phyloP scores from a whole-genome alignment of 768 basidiomycete species.

The Rhodotorula taiwanensis region DNA sequence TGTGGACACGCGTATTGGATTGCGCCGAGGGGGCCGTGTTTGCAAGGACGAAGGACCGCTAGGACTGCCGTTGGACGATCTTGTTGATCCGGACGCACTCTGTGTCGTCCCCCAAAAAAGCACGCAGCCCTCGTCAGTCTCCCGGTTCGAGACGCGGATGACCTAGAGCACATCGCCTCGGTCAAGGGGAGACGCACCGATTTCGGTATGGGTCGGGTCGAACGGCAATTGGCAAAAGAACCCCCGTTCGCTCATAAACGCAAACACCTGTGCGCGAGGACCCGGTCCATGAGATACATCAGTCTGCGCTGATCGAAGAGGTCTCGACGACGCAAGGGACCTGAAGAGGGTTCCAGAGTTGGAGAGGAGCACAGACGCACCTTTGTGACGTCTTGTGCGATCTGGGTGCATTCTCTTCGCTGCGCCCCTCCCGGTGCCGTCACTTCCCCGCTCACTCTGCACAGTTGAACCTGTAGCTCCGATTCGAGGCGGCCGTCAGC shows the following conservation, averaged over 20 bases:
- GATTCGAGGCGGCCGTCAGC: too few relatives aligned
- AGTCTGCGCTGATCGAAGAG: too few relatives aligned
- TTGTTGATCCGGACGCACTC: conserved; percentile 31
- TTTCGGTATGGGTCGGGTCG: conserved; percentile 31
- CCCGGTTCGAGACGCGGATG: neutral
- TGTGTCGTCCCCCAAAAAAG: neutral
- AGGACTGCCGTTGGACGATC: conserved; percentile 23
- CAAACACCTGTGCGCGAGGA: conserved; percentile 18
- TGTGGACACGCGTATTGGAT: too few relatives aligned
- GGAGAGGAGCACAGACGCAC: neutral
- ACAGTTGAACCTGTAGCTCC: conserved; percentile 14
- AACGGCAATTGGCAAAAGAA: conserved; percentile 35
- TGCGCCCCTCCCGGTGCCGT: neutral
- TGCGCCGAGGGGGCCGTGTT: too few relatives aligned
- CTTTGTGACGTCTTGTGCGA: conserved; percentile 27
- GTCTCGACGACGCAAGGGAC: neutral
- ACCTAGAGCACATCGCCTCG: neutral
- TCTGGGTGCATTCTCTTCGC: conserved; percentile 4
- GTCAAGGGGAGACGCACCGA: conserved; percentile 15
- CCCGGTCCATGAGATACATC: too few relatives aligned
- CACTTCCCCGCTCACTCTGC: neutral
- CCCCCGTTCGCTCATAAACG: conserved; percentile 23
- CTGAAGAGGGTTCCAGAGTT: too few relatives aligned
- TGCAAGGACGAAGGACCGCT: neutral
- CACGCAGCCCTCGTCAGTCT: neutral